Evolutionary conservation across 352 stramenopile genomes (phyloP).

Genomic region (Phytophthora nicotianae): DNA sequence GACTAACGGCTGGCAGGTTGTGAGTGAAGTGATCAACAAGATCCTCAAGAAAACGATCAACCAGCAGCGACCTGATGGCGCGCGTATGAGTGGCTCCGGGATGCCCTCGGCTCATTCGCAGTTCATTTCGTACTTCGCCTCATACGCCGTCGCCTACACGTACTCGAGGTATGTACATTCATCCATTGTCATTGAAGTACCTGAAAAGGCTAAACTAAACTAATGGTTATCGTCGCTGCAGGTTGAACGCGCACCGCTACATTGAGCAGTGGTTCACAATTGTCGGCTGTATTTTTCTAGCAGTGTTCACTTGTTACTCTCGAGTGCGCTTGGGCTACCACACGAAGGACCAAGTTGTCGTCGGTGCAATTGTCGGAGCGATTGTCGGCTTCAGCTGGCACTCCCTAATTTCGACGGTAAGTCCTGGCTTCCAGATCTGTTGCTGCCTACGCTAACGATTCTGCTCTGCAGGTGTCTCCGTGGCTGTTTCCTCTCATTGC

Average conservation of each 20-base stretch:
- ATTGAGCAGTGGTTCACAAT: conserved; percentile 73
- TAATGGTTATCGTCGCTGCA: conserved; percentile 19
- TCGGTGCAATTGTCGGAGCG: conserved; percentile 53
- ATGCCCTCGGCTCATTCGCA: conserved; percentile 85
- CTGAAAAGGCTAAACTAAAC: conserved; percentile 3
- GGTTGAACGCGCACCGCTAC: conserved; percentile 52
- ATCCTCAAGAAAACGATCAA: conserved; percentile 78
- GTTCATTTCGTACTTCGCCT: conserved; percentile 80
- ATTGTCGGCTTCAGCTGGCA: conserved; percentile 27
- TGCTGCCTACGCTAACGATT: conserved; percentile 3
- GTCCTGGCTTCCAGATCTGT: neutral
- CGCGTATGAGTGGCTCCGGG: conserved; percentile 56
- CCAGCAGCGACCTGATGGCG: conserved; percentile 67
- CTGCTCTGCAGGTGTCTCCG: conserved; percentile 37
- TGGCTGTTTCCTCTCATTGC: conserved; percentile 63
- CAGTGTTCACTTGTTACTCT: conserved; percentile 62
- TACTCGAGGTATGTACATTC: conserved; percentile 48
- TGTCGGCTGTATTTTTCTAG: conserved; percentile 46
- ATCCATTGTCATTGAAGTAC: conserved; percentile 5
- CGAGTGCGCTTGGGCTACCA: conserved; percentile 79
- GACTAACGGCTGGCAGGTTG: conserved; percentile 37
- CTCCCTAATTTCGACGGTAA: conserved; percentile 24
- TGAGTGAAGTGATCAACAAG: conserved; percentile 78
- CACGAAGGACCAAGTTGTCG: conserved; percentile 66
- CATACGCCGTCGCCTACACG: conserved; percentile 73